Evolutionary conservation across 2,329 filamentous ascomycete species (phyloP), one percentile per base, ranked within the genome.

Genomic region (Bipolaris cookei): DNA sequence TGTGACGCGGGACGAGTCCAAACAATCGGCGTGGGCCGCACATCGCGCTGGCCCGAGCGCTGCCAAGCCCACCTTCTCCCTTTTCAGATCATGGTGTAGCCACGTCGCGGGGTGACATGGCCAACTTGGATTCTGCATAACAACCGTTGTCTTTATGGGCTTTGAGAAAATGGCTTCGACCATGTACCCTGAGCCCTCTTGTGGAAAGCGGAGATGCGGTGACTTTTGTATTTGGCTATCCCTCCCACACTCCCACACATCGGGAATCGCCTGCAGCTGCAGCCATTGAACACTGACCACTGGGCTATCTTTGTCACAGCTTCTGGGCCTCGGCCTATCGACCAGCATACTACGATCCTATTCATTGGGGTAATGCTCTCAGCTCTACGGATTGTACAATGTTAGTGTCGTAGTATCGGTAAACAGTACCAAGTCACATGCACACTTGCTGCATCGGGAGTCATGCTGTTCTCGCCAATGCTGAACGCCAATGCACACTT

Each of bases 11-110:
- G 43, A 58, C 53, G 50, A 63, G 35, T 52, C 61, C 61, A 66
- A 67, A 67, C 63, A 66, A 64, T 64, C 57, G 51, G 55, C 23
- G 62, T 52, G 54, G 59, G 54, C 57, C 49, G 47, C 38, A n/a
- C 42, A 50, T 50, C 63, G 54, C 61, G 59, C 51, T 55, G 59
- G 61, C 58, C 53, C 55, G 54, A 63, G 66, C 63, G 43, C 53
- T 20, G 51, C 59, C 59, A 58, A 61, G 52, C 25, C 34, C 37
- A 11, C 23, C 51, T 34, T 54, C 39, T 49, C 55, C 55, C 30
- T 41, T 49, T 58, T 35, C 25, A 46, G 54, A 38, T 21, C 44
- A 45, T 34, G 42, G 37, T 39, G n/a, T 20, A 20, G 18, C 39
- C 45, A 18, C 55, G 50, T 39, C 39, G 13, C 25, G 38, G 18